Percentiles rank a stretch among this genome's conserved stretches.
phyloP scores from a whole-genome alignment of 495 filamentous ascomycete species.

The Penicillium cosmopolitanum region DNA sequence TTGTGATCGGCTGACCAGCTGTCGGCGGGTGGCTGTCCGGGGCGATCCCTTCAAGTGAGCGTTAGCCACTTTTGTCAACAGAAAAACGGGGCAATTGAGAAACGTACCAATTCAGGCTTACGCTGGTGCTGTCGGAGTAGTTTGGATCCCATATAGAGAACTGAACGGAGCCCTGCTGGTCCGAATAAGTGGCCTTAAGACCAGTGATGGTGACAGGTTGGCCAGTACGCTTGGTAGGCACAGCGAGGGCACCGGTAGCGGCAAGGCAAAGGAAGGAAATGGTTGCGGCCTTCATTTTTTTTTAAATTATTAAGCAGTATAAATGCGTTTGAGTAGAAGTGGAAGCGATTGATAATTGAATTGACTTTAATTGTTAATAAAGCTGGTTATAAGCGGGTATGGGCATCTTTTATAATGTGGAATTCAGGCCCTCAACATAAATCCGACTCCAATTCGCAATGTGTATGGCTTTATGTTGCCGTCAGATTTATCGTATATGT shows the following conservation, averaged over 20 bases:
- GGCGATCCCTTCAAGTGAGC: constrained; percentile 6
- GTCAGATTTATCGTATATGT: neutral
- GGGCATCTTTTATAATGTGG: neutral
- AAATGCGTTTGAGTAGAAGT: neutral
- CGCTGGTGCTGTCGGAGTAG: neutral
- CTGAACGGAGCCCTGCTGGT: neutral
- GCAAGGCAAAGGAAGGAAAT: constrained; percentile 3
- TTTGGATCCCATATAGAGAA: constrained; percentile 7
- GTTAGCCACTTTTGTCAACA: neutral
- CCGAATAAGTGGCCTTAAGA: neutral
- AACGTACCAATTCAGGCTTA: constrained; percentile 3
- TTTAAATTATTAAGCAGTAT: neutral
- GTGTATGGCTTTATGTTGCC: neutral
- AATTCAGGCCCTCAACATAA: neutral
- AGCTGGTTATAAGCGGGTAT: neutral
- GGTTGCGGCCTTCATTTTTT: constrained; percentile 9
- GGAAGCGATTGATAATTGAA: neutral
- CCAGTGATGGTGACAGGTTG: constrained; percentile 8
- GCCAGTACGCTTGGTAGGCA: constrained; percentile 3
- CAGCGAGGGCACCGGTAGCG: constrained; percentile 2
- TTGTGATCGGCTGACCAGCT: neutral
- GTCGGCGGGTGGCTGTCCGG: constrained; percentile 5
- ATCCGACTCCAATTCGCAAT: neutral
- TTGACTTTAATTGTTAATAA: neutral
- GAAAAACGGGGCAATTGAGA: neutral